phyloP scores from a whole-genome alignment of 1,284 basidiomycete genomes.

The Tausonia pullulans region DNA sequence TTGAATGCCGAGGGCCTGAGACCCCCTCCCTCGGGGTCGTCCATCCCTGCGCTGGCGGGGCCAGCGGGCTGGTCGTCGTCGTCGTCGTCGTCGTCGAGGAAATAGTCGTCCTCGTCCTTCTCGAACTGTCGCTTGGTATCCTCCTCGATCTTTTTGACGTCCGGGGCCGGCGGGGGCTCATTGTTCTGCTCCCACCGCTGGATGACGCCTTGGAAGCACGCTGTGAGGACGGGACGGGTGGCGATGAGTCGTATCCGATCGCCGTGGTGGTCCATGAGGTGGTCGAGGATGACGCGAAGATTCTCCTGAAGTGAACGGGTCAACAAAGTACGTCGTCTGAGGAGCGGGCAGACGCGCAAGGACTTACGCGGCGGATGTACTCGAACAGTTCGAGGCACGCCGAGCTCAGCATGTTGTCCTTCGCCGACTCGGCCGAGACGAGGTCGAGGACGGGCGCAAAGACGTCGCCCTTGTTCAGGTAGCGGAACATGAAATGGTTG shows the following conservation, averaged over 20 bases:
- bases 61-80: conserved; percentile 14
- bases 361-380: conserved; percentile 63
- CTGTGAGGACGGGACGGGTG: conserved; percentile 32
- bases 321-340: background rate
- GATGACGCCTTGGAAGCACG: conserved; percentile 45
- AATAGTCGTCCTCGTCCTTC: conserved; percentile 73
- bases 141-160: conserved; percentile 15
- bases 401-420: conserved; percentile 86
- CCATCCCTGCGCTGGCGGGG: background rate
- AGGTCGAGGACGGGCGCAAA: conserved; percentile 72
- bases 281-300: conserved; percentile 67
- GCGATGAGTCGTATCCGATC: conserved; percentile 55
- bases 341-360: background rate
- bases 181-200: conserved; percentile 82
- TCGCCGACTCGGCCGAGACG: conserved; percentile 62
- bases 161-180: conserved; percentile 52
- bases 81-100: conserved; percentile 68
- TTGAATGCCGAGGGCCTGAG: conserved; percentile 1
- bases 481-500: conserved; percentile 74
- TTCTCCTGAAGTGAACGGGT: conserved; percentile 52
- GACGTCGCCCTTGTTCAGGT: conserved; percentile 75
- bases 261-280: conserved; percentile 71
- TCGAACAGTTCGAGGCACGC: conserved; percentile 95
- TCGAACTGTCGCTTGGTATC: conserved; percentile 37
- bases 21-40: background rate